Evolutionary conservation across 805 yeast genomes (phyloP), one percentile per base, ranked within the genome.

Genomic region (Yarrowia alimentaria): DNA sequence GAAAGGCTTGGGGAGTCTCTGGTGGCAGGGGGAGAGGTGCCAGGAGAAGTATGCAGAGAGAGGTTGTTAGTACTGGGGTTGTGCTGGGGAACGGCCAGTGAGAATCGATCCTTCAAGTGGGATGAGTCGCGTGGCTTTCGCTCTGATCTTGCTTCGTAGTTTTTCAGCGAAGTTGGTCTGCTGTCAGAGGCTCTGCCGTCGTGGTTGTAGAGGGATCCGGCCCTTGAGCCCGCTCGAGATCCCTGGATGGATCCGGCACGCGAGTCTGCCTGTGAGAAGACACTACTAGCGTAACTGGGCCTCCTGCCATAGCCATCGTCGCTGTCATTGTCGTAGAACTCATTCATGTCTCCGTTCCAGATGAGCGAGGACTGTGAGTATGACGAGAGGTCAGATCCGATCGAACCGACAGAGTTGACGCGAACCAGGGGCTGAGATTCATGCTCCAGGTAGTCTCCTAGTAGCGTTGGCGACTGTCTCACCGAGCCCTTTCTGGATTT

Each of bases 331-430:
- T 40, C 47, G 19, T 40, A 40, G 2, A 14, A 9, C 7, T 40
- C 47, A 5, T 32, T 22, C 47, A 40, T 26, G 47, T 40, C 47
- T 40, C 47, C 47, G 13, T 40, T 40, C 47, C 47, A 40, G n/a
- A 40, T 40, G 6, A 40, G 20, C 5, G 47, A 40, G 3, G 32
- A 26, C 17, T 40, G 47, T 2, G 47, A 40, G 19, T 28, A 40
- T 0, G n/a, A 18, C 12, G 47, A 40, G 6, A n/a, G 16, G 10
- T 40, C 33, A 4, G 47, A 40, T 4, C 19, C 32, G 13, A 26
- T 40, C 6, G 47, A 40, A 5, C 33, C 47, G n/a, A 28, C 47
- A 8, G 47, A 40, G 25, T 40, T 40, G 25, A 40, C 47, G 14
- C 47, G 16, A 28, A 40, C 18, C 4, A 40, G 33, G 10, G 47